Percentiles rank a stretch among this genome's conserved stretches.
Evolutionary conservation across 345 rosid genomes (phyloP).

Genomic region (Chamaenerion angustifolium): DNA sequence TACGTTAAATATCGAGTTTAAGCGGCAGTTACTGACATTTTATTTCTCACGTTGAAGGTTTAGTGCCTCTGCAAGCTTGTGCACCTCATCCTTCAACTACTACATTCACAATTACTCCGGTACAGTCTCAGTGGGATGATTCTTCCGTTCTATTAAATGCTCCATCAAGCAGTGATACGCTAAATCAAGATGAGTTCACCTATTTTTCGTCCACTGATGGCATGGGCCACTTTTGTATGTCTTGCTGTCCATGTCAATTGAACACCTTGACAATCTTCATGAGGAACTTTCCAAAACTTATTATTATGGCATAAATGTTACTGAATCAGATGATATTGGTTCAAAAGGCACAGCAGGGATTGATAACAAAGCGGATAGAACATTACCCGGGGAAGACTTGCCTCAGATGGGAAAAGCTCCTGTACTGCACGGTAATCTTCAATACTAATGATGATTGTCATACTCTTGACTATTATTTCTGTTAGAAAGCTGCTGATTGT

Average conservation of each 20-base stretch:
- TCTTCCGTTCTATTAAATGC: constrained; percentile 36
- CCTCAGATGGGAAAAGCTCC: constrained; percentile 34
- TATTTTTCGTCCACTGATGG: constrained; percentile 44
- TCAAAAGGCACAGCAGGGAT: constrained; percentile 45
- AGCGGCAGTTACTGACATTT: background rate
- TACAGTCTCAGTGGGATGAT: constrained; percentile 57
- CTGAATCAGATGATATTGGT: constrained; percentile 96
- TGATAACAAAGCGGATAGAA: constrained; percentile 29
- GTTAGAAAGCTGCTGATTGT: background rate
- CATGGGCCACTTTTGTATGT: constrained; percentile 22
- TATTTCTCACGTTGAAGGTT: constrained; percentile 25
- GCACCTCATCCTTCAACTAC: constrained; percentile 27
- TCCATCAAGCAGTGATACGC: constrained; percentile 23
- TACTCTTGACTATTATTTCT: background rate
- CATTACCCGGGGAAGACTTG: constrained; percentile 30
- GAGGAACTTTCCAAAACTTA: constrained; percentile 52
- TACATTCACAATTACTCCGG: constrained; percentile 21
- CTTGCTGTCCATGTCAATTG: constrained; percentile 1
- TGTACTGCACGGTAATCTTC: constrained; percentile 38
- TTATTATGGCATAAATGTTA: constrained; percentile 51
- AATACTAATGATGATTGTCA: background rate
- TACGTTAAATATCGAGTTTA: background rate
- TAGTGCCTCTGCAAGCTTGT: constrained; percentile 45
- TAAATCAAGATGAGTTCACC: constrained; percentile 36
- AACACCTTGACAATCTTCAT: constrained; percentile 4